Evolutionary conservation across 768 basidiomycete species (phyloP), one percentile per base, ranked within the genome.

Genomic region (Leccinum imitatum): DNA sequence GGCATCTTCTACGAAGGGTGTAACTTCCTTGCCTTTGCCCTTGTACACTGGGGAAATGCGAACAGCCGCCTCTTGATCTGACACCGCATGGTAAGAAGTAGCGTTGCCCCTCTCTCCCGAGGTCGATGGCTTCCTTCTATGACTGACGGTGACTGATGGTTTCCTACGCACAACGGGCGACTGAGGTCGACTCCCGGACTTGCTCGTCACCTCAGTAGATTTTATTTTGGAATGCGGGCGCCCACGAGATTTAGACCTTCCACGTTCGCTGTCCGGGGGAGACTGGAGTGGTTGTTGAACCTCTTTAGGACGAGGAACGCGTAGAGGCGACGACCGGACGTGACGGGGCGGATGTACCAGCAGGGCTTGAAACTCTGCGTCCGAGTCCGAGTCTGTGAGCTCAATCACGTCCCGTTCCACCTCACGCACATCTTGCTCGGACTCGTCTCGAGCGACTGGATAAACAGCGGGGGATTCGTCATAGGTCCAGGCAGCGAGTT

Each of bases 381-480:
- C 72, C 57, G 71, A 73, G 17, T 71, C 71, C 19, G 65, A 65
- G 0, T 72, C 73, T 3, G 62, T 56, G 57, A 66, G 59, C 4
- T 73, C 73, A 4, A 67, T 65, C 21, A 70, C 63, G 19, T 69
- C 66, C 35, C 25, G 67, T 19, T 65, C 66, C n/a, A 56, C 65
- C 25, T 64, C 53, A 10, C 23, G 54, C 15, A 41, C 48, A 23
- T 61, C 69, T 44, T 61, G 55, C 39, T 68, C 66, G 25, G 65
- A 58, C 19, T 63, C 62, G 27, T 58, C 66, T 50, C 59, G 57
- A 23, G 64, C 14, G 21, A 75, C 58, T 50, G 66, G 68, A 46
- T 77, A 73, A 30, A 83, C 66, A 52, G 70, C 69, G 50, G 73
- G 79, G 13, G 78, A 75, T 62, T 81, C 80, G 57, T 79, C 77